These are phyloP conservation scores for Hypoxylon cercidicola DNA, from an alignment of 495 filamentous ascomycete species.

Conservation along the genomic window DNA sequence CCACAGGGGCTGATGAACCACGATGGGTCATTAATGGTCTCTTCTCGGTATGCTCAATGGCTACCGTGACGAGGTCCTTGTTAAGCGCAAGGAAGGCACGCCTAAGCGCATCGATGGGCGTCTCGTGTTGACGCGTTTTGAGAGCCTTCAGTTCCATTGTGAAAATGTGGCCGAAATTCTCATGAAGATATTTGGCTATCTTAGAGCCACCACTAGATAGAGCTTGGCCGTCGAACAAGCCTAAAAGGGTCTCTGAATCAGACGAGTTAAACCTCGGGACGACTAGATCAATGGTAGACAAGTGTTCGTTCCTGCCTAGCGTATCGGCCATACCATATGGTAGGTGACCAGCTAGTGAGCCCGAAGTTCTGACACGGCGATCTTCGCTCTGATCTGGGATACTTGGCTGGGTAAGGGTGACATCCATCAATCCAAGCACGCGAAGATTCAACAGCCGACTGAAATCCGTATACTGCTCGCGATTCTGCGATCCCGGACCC, in stretches of 20 bases:
- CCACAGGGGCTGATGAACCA: slow-evolving; percentile 71
- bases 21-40: slow-evolving; percentile 70
- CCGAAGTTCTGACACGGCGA: slow-evolving; percentile 93
- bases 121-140: slow-evolving; percentile 67
- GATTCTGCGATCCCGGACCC: slow-evolving; percentile 60
- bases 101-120: slow-evolving; percentile 81
- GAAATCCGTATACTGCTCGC: slow-evolving; percentile 89
- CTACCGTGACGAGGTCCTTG: slow-evolving; percentile 89
- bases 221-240: slow-evolving; percentile 93
- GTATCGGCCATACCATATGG: slow-evolving; percentile 98
- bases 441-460: slow-evolving; percentile 84
- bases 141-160: slow-evolving; percentile 80
- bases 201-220: slow-evolving; percentile 88
- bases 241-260: slow-evolving; percentile 88
- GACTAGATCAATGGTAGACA: slow-evolving; percentile 98
- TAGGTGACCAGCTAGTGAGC: slow-evolving; percentile 84
- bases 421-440: slow-evolving; percentile 95
- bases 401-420: slow-evolving; percentile 86
- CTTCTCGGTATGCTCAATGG: slow-evolving; percentile 83
- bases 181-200: slow-evolving; percentile 94
- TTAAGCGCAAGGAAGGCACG: slow-evolving; percentile 90
- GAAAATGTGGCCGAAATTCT: slow-evolving; percentile 89
- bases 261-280: slow-evolving; percentile 92
- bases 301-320: slow-evolving; percentile 90
- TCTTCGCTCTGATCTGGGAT: slow-evolving; percentile 96